These are phyloP conservation scores for Lentinula edodes DNA, from an alignment of 768 basidiomycete genomes.

Conservation along the genomic window DNA sequence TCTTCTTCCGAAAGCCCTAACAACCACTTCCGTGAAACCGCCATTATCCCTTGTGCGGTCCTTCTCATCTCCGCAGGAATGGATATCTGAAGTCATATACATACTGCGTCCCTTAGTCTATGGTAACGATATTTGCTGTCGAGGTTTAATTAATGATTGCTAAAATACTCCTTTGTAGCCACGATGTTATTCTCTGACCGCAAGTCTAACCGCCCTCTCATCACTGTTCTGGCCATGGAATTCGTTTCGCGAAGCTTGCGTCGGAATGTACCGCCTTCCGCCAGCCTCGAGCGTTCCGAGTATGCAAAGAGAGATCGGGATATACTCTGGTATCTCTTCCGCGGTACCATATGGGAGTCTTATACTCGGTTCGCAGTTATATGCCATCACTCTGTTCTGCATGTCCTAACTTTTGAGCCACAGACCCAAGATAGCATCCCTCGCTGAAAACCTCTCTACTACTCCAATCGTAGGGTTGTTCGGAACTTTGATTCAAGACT, in stretches of 20 bases:
- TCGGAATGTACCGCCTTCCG: slow-evolving; percentile 55
- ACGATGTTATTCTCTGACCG: slow-evolving; percentile 37
- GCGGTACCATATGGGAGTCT: slow-evolving; percentile 79
- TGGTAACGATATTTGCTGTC: slow-evolving; percentile 36
- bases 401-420: slow-evolving; percentile 5
- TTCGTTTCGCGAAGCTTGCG: slow-evolving; percentile 73
- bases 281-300: slow-evolving; percentile 65
- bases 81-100: slow-evolving; percentile 69
- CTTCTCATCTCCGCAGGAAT: slow-evolving; percentile 61
- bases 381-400: background rate
- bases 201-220: slow-evolving; percentile 56
- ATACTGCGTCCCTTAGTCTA: slow-evolving; percentile 72
- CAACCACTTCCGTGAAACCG: slow-evolving; percentile 65
- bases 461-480: slow-evolving; percentile 65
- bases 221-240: slow-evolving; percentile 62
- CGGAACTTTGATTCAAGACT: slow-evolving; percentile 69
- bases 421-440: slow-evolving; percentile 70
- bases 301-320: slow-evolving; percentile 81
- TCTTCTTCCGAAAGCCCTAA: slow-evolving; percentile 76
- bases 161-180: slow-evolving; percentile 19
- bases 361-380: slow-evolving; percentile 56
- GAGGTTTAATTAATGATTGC: background rate
- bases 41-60: slow-evolving; percentile 61
- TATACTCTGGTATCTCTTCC: slow-evolving; percentile 78
- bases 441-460: slow-evolving; percentile 49